Evolutionary conservation across 2,329 filamentous ascomycete genomes (phyloP).

Genomic region (Colletotrichum camelliae): DNA sequence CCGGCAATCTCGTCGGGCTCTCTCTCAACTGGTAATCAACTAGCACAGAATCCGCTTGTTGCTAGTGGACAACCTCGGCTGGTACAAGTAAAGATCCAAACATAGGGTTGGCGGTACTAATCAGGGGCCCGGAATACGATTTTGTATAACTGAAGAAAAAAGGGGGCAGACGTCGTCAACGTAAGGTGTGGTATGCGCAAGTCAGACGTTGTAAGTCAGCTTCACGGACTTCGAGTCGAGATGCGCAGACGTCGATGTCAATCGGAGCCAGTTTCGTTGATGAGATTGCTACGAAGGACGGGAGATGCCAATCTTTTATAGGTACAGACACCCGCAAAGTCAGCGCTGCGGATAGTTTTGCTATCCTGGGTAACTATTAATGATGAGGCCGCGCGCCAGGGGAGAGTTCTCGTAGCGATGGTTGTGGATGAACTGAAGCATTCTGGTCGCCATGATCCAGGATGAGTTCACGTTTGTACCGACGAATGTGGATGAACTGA

Average conservation of each 20-base stretch:
- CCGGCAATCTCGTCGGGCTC: neutral
- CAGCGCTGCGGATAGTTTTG: too few species aligned
- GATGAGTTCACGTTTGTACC: neutral
- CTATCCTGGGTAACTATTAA: neutral
- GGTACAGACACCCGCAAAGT: neutral
- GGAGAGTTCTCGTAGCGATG: neutral
- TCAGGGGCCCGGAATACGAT: neutral
- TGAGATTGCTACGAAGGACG: too few species aligned
- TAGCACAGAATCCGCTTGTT: too few species aligned
- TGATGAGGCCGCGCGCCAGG: neutral
- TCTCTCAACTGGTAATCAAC: too few species aligned
- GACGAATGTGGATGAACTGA: neutral
- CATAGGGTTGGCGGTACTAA: neutral
- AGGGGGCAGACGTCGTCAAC: neutral
- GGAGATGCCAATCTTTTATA: too few species aligned
- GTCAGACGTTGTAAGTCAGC: too few species aligned
- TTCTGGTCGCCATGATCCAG: neutral
- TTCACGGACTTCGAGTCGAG: too few species aligned
- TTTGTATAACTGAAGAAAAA: neutral
- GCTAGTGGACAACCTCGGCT: too few species aligned
- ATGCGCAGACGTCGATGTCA: too few species aligned
- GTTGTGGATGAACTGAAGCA: neutral
- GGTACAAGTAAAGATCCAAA: neutral
- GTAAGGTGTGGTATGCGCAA: too few species aligned
- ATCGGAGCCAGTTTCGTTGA: too few species aligned